Conservation (phyloP, 2,329 filamentous ascomycete species). For the Fusarium tricinctum region DNA sequence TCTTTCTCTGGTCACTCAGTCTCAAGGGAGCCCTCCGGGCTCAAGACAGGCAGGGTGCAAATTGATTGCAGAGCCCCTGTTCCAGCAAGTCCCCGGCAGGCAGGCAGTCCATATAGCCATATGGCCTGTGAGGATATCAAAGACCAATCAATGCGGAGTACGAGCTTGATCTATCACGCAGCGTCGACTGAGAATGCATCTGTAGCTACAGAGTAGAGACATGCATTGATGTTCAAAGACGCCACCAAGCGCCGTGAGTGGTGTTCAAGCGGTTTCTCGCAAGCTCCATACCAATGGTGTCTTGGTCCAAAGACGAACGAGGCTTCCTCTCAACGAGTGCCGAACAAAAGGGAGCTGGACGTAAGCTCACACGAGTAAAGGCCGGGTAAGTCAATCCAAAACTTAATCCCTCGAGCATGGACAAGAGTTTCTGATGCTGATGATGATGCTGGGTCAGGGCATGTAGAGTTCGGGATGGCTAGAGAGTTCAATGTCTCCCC, state of each 20-base stretch:
- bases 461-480: constrained; percentile 31
- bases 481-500: constrained; percentile 37
- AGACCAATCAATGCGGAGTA: constrained; percentile 14
- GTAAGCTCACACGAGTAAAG: background rate
- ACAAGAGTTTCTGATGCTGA: background rate
- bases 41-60: constrained; percentile 2
- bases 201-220: constrained; percentile 23
- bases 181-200: constrained; percentile 12
- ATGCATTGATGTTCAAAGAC: constrained; percentile 16
- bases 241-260: constrained; percentile 7
- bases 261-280: constrained; percentile 17
- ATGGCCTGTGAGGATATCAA: constrained; percentile 18
- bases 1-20: constrained; percentile 2
- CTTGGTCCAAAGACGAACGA: constrained; percentile 15
- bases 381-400: background rate
- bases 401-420: background rate
- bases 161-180: constrained; percentile 1
- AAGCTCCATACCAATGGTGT: constrained; percentile 24
- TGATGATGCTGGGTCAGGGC: constrained; percentile 3
- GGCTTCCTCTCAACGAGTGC: background rate
- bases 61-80: constrained; percentile 16
- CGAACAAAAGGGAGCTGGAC: background rate
- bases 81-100: constrained; percentile 15
- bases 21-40: constrained; percentile 4
- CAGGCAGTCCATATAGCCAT: background rate